phyloP scores from a whole-genome alignment of 306 rosid species.

The Acacia confusa region DNA sequence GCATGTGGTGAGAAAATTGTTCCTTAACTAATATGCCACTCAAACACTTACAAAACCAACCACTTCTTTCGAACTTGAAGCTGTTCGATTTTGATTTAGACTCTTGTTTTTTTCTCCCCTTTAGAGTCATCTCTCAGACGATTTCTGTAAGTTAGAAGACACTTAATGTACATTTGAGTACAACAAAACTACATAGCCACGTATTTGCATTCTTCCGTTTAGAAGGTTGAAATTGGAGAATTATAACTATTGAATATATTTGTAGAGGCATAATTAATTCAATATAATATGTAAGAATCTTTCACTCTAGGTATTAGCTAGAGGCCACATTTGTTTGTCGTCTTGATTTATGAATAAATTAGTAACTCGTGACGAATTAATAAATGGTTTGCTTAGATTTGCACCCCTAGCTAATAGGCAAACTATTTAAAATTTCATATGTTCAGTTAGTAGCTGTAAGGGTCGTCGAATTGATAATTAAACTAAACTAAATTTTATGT shows the following conservation, averaged over 20 bases:
- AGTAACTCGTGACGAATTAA: not conserved
- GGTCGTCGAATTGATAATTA: not conserved
- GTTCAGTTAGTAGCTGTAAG: not conserved
- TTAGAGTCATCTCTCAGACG: too few relatives aligned
- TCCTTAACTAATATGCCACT: too few relatives aligned
- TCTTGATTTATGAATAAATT: not conserved
- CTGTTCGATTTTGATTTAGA: too few relatives aligned
- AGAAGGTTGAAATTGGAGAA: not conserved
- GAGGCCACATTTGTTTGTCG: not conserved
- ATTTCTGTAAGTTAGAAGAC: too few relatives aligned
- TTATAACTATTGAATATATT: too few relatives aligned
- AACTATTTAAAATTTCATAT: not conserved
- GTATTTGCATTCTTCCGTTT: not conserved
- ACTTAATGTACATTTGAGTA: too few relatives aligned
- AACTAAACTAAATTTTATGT: not conserved
- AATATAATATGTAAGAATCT: not conserved
- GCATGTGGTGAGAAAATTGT: too few relatives aligned
- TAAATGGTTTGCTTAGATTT: not conserved
- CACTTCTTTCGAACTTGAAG: too few relatives aligned
- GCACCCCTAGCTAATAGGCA: not conserved
- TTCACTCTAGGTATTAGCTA: not conserved
- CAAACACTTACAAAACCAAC: too few relatives aligned
- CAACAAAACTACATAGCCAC: too few relatives aligned
- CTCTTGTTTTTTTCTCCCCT: too few relatives aligned
- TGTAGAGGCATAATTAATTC: not conserved